Percentiles rank a stretch among this genome's conserved stretches.
Evolutionary conservation across 225 moss, liverwort and hornwort genomes (phyloP).

Genomic region (Asterella californica): DNA sequence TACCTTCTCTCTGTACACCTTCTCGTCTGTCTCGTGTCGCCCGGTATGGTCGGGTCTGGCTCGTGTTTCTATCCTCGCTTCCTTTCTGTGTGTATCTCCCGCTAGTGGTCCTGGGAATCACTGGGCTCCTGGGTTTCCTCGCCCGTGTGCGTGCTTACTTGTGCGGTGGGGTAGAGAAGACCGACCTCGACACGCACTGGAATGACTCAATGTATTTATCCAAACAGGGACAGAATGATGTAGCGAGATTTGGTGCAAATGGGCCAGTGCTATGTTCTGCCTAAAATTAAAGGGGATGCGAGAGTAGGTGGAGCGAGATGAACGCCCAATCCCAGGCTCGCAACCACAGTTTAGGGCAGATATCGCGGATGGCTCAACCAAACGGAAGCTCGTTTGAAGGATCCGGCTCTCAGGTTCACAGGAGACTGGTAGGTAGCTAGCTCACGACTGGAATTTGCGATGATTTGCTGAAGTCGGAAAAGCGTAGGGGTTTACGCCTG

Average conservation of each 20-base stretch:
- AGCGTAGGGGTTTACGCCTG: neutral
- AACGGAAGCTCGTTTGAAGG: slow-evolving; percentile 58
- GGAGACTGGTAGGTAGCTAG: too few species aligned
- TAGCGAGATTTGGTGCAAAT: slow-evolving; percentile 28
- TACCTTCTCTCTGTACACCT: slow-evolving; percentile 2
- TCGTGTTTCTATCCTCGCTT: neutral
- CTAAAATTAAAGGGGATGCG: slow-evolving; percentile 24
- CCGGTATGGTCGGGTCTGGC: slow-evolving; percentile 15
- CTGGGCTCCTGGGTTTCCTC: neutral
- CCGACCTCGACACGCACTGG: neutral
- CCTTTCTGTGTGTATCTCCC: neutral
- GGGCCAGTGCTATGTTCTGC: slow-evolving; percentile 26
- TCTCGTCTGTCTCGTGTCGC: slow-evolving; percentile 9
- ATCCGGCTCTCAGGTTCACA: slow-evolving; percentile 36
- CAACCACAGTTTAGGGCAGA: slow-evolving; percentile 65
- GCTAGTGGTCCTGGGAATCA: neutral
- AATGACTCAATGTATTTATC: neutral
- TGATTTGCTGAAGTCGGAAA: neutral
- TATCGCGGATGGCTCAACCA: slow-evolving; percentile 62
- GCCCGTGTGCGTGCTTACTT: neutral
- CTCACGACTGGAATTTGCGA: too few species aligned
- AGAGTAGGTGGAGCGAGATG: slow-evolving; percentile 55
- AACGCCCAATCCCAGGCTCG: slow-evolving; percentile 70
- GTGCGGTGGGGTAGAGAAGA: neutral
- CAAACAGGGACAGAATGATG: slow-evolving; percentile 22